phyloP scores from a whole-genome alignment of 352 stramenopile species.

The Pilasporangium apinafurcum region DNA sequence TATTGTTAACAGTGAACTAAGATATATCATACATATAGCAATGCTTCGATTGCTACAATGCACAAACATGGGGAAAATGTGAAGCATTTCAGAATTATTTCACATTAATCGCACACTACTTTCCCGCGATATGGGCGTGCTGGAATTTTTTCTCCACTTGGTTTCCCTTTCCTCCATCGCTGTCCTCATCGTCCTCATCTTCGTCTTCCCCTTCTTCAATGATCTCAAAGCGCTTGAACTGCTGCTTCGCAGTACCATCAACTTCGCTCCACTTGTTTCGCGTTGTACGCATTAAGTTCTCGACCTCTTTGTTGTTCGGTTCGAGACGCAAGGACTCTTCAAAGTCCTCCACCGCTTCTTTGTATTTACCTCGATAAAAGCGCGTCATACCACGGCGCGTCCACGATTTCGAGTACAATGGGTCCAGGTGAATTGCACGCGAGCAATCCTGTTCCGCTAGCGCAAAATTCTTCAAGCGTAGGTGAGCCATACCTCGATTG shows the following conservation, averaged over 20 bases:
- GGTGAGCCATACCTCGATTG: slow-evolving; percentile 81
- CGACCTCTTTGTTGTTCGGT: slow-evolving; percentile 60
- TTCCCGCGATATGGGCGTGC: slow-evolving; percentile 48
- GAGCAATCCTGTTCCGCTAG: slow-evolving; percentile 85
- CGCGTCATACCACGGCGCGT: slow-evolving; percentile 83
- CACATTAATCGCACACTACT: not conserved
- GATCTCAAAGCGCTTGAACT: slow-evolving; percentile 70
- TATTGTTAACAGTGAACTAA: slow-evolving; percentile 4
- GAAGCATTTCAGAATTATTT: not conserved
- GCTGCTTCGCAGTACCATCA: slow-evolving; percentile 28
- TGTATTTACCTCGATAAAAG: slow-evolving; percentile 83
- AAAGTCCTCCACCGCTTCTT: slow-evolving; percentile 80
- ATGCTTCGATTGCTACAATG: no score
- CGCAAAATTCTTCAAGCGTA: slow-evolving; percentile 80
- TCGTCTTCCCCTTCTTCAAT: slow-evolving; percentile 33
- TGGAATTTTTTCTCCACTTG: slow-evolving; percentile 17
- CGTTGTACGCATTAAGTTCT: slow-evolving; percentile 73
- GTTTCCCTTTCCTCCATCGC: slow-evolving; percentile 2
- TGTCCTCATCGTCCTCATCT: slow-evolving; percentile 6
- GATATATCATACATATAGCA: slow-evolving; percentile 5
- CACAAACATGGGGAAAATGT: no score
- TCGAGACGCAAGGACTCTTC: slow-evolving; percentile 57
- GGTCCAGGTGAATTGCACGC: slow-evolving; percentile 67
- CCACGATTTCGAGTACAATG: slow-evolving; percentile 85
- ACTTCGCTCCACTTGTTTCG: slow-evolving; percentile 65